Base-by-base conservation (phyloP, 768 basidiomycete species). In the Crucibulum laeve region DNA sequence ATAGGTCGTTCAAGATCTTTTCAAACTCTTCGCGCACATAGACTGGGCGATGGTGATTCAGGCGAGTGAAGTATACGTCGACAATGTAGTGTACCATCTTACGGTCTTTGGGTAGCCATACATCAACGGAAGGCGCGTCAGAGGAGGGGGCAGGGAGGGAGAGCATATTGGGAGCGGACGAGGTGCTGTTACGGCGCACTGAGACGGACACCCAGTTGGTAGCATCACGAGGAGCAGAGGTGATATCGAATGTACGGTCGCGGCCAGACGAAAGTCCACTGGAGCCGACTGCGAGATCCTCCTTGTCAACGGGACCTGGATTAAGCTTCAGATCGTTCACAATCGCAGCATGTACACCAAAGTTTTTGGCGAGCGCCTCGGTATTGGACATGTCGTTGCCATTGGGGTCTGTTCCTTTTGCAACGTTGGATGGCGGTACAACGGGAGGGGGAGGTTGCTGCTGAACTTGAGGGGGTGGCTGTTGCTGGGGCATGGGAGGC, bases 91-190 rank as follows among this genome's bases (percentile, higher is more conserved):
- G 62, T 11, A 82, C 77, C 69, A 83, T 80, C 5, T 70, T 68
- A 40, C 84, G 81, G 58, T 91, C 85, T 57, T 84, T 85, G 18
- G 90, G 90, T 14, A 92, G 65, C 80, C 81, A 89, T 39, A 86
- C 62, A 3, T 73, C 64, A 26, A 84, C 64, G 8, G 68, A 56
- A 25, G 70, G 48, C 4, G 59, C 47, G 36, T 51, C 53, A 15
- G 59, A 53, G n/a, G 47, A 58, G 45, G 56, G 68, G 42, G 42
- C 55, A 36, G 48, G 59, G 24, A 67, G 53, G 8, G 70, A 62
- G 15, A 72, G 56, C 33, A 61, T 65, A 52, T 63, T 64, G 14
- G 67, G 57, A 22, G 54, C 51, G 11, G 61, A 56, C 7, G 64
- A 42, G 22, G 57, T 52, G 23, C 67, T 68, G 50, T 77, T 74